These are phyloP conservation scores for Colletotrichum liaoningense DNA, from an alignment of 2,329 filamentous ascomycete genomes.

Conservation along the genomic window DNA sequence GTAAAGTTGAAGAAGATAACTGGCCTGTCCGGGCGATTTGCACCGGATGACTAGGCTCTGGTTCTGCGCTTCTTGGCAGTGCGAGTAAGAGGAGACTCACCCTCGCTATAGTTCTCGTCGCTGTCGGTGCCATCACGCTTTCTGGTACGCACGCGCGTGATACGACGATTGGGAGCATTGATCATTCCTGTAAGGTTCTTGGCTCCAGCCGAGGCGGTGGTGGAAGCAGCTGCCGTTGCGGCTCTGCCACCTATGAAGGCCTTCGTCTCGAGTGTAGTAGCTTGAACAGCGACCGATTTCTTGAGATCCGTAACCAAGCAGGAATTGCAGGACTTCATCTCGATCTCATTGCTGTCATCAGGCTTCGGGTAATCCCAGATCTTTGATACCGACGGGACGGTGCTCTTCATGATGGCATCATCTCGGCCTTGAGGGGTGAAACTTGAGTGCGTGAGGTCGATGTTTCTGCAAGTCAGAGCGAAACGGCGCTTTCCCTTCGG, in stretches of 20 bases:
- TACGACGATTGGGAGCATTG: neutral
- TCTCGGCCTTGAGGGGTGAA: constrained; percentile 38
- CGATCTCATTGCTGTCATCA: neutral
- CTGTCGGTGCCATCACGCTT: neutral
- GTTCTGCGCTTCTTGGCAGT: constrained; percentile 10
- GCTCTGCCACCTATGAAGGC: too few species aligned
- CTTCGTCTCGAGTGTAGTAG: neutral
- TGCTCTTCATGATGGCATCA: constrained; percentile 44
- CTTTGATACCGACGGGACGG: constrained; percentile 42
- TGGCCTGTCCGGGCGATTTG: neutral
- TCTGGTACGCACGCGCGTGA: neutral
- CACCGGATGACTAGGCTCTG: neutral
- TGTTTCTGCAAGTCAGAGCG: constrained; percentile 66
- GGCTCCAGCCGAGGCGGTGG: neutral
- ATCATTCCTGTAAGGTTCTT: neutral
- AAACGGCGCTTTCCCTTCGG: constrained; percentile 64
- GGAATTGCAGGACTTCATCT: neutral
- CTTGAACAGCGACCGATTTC: neutral
- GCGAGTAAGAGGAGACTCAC: neutral
- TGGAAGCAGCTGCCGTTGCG: too few species aligned
- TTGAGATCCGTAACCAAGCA: neutral
- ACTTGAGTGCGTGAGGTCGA: constrained; percentile 56
- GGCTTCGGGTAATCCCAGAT: constrained; percentile 22
- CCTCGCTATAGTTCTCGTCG: neutral
- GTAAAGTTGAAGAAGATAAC: neutral